Evolutionary conservation across 2,329 filamentous ascomycete species (phyloP), one percentile per base, ranked within the genome.

Genomic region (Trichoderma lentiforme): DNA sequence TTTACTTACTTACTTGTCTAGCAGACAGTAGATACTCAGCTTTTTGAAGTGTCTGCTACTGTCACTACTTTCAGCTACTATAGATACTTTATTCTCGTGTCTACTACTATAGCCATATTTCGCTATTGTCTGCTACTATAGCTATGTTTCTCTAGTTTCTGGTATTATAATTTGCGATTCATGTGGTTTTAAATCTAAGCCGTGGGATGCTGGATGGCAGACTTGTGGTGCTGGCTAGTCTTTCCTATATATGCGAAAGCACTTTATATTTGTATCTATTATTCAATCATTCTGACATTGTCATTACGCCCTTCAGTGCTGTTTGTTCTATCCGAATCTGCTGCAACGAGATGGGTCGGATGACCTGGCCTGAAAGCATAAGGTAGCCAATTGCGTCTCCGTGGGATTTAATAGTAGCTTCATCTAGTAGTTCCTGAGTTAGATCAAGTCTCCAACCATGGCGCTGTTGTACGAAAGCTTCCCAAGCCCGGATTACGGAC

Each of bases 381-480:
- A 77, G 62, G 2, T 71, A 51, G 21, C 61, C 68, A 43, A 77
- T 75, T 4, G 73, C 74, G 69, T 76, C 75, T 5, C 72, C 74
- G 57, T 76, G 74, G 53, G 56, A 74, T n/a, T 60, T 71, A 15
- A 74, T 70, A 14, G 39, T 15, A 68, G n/a, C 64, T 51, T 8
- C 34, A 67, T 73, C 56, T 0, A 77, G 62, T 51, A 43, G 8
- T 71, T 76, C 74, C 36, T 71, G n/a, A 6, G 69, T 32, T 21
- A 74, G 9, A 18, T 58, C n/a, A 28, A 70, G 36, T 53, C 62
- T 34, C 24, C 57, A 47, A 26, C 28, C 56, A 39, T 39, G 39
- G 69, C 70, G 61, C 21, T 53, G 56, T 43, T 53, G n/a, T 36
- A 69, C 66, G 24, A 78, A 70, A 3, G 43, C 67, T 57, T 78